phyloP scores from a whole-genome alignment of 768 basidiomycete species.

The Russula sp. region DNA sequence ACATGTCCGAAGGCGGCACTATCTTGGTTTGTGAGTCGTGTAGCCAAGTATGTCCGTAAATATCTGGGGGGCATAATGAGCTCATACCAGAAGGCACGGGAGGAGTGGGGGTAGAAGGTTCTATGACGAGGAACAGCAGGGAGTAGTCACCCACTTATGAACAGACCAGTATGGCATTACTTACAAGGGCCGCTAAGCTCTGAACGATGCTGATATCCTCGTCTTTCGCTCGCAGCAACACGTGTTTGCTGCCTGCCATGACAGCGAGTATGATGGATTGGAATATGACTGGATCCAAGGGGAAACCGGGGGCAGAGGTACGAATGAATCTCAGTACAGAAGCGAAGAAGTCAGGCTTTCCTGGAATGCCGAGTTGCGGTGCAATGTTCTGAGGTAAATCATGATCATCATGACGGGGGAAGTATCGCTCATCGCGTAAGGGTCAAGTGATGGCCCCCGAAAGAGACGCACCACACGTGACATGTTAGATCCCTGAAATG shows the following conservation, averaged over 20 bases:
- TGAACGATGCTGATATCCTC: constrained; percentile 62
- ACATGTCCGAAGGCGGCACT: constrained; percentile 31
- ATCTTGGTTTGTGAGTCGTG: constrained; percentile 54
- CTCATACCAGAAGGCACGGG: not conserved
- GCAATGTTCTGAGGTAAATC: constrained; percentile 9
- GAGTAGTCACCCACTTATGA: not conserved
- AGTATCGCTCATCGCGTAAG: constrained; percentile 13
- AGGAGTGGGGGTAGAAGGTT: not conserved
- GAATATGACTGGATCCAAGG: constrained; percentile 60
- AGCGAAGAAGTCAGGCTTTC: constrained; percentile 31
- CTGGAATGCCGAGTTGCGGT: constrained; percentile 21
- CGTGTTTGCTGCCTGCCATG: constrained; percentile 57
- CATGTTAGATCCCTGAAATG: constrained; percentile 11
- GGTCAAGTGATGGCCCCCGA: not conserved
- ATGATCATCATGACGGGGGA: constrained; percentile 10
- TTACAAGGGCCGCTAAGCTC: constrained; percentile 58
- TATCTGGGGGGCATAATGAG: constrained; percentile 43
- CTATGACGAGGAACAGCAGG: not conserved
- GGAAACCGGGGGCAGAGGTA: constrained; percentile 46
- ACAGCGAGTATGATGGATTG: constrained; percentile 66
- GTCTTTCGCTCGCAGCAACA: constrained; percentile 62
- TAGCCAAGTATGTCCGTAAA: constrained; percentile 59
- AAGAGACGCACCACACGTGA: constrained; percentile 18
- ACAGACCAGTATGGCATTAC: constrained; percentile 25
- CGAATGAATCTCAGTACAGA: constrained; percentile 47